Base-by-base conservation (phyloP, 345 rosid genomes). In the Garcia nutans region DNA sequence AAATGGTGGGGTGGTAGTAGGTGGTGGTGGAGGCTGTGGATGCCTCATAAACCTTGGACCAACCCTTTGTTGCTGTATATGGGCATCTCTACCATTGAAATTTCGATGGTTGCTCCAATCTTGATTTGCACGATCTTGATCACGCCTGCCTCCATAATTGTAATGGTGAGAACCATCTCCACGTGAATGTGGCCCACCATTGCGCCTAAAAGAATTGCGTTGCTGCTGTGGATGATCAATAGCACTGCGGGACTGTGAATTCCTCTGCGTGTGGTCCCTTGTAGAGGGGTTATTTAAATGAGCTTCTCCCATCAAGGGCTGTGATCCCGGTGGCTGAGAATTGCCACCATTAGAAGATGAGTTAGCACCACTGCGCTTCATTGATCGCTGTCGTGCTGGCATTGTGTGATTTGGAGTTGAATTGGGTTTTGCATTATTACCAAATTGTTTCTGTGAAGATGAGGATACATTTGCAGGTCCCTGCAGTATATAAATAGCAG, bases 131-230 rank as follows among this genome's bases (percentile, higher is more conserved):
- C 94, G 90, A 52, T 91, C 95, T 69, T 88, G 97, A 82, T 85
- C 92, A 54, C 93, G 95, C 82, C 97, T 86, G 69, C 89, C 86
- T 65, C 93, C 91, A 79, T 89, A 89, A 82, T 62, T 87, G 62
- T 88, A 90, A 82, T 90, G 87, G 77, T 89, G 92, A 74, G 89
- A 88, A 80, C 90, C 88, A 80, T 88, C 86, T 59, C 85, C 88
- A 47, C 89, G 86, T 6, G 83, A 65, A 84, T 88, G 87, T 10
- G 77, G 77, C 19, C 87, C 86, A 28, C 86, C 74, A 78, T 88
- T 88, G 37, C 89, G 97, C 81, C 92, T 87, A 72, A 82, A 85
- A 5, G 96, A 86, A 82, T 82, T 91, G 54, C 92, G 94, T 11
- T 72, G 92, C 65, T 90, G 88, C 33, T 33, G 76, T 58, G 76